Percentiles rank a stretch among this genome's conserved stretches.
phyloP scores from a whole-genome alignment of 108 stramenopile genomes.

The Mediolabrus comicus region DNA sequence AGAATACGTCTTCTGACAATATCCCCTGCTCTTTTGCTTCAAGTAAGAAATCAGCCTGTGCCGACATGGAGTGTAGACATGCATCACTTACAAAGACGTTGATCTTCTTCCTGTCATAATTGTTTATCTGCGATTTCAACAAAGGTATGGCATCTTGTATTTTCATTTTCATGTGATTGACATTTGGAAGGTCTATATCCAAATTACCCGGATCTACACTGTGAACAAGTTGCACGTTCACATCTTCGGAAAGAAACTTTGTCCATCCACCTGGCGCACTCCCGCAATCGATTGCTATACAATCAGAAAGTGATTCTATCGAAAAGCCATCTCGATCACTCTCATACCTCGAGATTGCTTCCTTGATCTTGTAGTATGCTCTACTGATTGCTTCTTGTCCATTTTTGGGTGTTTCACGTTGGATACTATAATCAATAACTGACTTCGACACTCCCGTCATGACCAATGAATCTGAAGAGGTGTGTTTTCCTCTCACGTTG shows the following conservation, averaged over 20 bases:
- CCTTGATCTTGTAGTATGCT: constrained; percentile 53
- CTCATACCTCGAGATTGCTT: constrained; percentile 45
- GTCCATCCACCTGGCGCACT: constrained; percentile 64
- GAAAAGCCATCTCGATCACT: not conserved
- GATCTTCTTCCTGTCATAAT: not conserved
- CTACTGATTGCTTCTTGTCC: constrained; percentile 22
- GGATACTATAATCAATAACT: not conserved
- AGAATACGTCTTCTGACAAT: constrained; percentile 22
- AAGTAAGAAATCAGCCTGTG: constrained; percentile 40
- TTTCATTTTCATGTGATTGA: constrained; percentile 20
- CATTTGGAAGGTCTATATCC: constrained; percentile 9
- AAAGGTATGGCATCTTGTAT: constrained; percentile 19
- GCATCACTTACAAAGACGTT: constrained; percentile 41
- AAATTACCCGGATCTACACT: constrained; percentile 52
- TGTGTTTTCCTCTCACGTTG: too few relatives aligned
- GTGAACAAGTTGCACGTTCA: constrained; percentile 22
- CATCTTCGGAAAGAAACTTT: constrained; percentile 33
- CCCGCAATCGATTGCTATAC: constrained; percentile 49
- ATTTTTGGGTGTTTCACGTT: not conserved
- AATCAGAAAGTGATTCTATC: not conserved
- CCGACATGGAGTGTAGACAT: constrained; percentile 35
- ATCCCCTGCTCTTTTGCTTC: constrained; percentile 27
- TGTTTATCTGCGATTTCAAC: constrained; percentile 1
- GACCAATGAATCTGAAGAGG: not conserved
- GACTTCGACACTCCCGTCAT: not conserved